Evolutionary conservation across 2,329 filamentous ascomycete species (phyloP), one percentile per base, ranked within the genome.

Genomic region (Drechslerella dactyloides): DNA sequence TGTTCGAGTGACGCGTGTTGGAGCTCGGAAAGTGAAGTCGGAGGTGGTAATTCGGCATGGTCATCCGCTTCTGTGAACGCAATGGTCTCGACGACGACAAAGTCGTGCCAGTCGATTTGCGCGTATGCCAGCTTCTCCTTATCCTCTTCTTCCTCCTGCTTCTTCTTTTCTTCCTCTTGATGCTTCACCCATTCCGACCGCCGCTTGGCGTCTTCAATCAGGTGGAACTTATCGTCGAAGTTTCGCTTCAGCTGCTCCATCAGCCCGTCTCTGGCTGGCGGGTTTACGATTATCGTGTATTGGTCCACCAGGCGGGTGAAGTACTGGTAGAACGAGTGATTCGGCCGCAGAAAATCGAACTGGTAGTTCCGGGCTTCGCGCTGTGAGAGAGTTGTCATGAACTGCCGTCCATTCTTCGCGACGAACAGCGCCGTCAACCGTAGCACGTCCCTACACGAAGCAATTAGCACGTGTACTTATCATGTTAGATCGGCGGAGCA

Each of bases 41-140:
- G 94, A 1, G 93, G 89, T 33, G 93, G 93, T 10, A 99, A 87
- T 74, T 94, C 89, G 40, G 88, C 87, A 74, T 90, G 86, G 75
- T 97, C 93, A 79, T 99, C 94, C 42, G 86, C 85, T 75, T 96
- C 93, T 68, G 87, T 92, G 80, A 99, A 99, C 15, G 91, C 84
- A 60, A 99, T 93, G 0, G 93, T 97, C 80, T 97, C 94, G 50
- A 97, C 92, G 19, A 99, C 90, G 35, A 93, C 89, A 77, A 99
- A 99, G 78, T 97, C 93, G 78, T 96, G 91, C 94, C 94, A 99
- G 80, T 99, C 94, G 74, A 99, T 94, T 76, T 94, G 89, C 0
- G 90, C 89, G 79, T 94, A 89, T 59, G 85, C 84, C 55, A 87
- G 78, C 77, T 88, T 88, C 79, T 96, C 90, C 77, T 91, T 87